Evolutionary conservation across 495 filamentous ascomycete genomes (phyloP).

Genomic region (Penicillium mononematosum): DNA sequence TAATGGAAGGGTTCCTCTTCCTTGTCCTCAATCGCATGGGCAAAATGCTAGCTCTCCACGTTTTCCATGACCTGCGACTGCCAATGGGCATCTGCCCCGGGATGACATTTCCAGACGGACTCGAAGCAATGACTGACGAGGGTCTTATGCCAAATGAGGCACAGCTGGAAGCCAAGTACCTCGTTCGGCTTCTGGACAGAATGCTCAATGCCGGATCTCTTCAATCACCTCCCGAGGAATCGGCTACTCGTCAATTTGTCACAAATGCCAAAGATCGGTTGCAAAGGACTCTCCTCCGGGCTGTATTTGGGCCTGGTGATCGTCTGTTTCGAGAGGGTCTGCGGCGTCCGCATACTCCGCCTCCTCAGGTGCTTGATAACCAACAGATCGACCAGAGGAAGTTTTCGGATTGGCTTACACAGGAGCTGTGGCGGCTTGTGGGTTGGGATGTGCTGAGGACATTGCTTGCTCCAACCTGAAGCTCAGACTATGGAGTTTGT

Average conservation of each 20-base stretch:
- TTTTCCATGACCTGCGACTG: constrained; percentile 33
- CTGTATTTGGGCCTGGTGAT: constrained; percentile 38
- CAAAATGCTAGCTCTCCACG: constrained; percentile 37
- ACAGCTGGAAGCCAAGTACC: constrained; percentile 33
- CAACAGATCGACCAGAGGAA: constrained; percentile 12
- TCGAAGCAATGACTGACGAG: constrained; percentile 25
- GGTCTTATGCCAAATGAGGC: constrained; percentile 20
- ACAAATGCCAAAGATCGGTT: constrained; percentile 30
- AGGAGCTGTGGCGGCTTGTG: constrained; percentile 49
- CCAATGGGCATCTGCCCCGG: constrained; percentile 25
- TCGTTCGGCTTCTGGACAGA: constrained; percentile 42
- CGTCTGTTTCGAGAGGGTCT: constrained; percentile 30
- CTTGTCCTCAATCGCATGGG: constrained; percentile 38
- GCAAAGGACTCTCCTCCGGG: constrained; percentile 43
- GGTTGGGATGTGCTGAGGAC: constrained; percentile 46
- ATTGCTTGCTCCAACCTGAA: constrained; percentile 3
- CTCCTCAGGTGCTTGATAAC: constrained; percentile 14
- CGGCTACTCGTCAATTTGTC: constrained; percentile 17
- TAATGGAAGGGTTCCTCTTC: constrained; percentile 43
- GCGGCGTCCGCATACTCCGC: constrained; percentile 24
- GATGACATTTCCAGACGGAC: constrained; percentile 32
- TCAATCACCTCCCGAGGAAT: not conserved
- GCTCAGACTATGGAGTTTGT: not conserved
- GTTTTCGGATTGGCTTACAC: constrained; percentile 46
- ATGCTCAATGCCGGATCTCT: constrained; percentile 19